A percentile compares a stretch with the other conserved stretches of the same genome.
These are phyloP conservation scores for Medakamo hakoo DNA, from an alignment of 139 green algal species.

Conservation along the genomic window DNA sequence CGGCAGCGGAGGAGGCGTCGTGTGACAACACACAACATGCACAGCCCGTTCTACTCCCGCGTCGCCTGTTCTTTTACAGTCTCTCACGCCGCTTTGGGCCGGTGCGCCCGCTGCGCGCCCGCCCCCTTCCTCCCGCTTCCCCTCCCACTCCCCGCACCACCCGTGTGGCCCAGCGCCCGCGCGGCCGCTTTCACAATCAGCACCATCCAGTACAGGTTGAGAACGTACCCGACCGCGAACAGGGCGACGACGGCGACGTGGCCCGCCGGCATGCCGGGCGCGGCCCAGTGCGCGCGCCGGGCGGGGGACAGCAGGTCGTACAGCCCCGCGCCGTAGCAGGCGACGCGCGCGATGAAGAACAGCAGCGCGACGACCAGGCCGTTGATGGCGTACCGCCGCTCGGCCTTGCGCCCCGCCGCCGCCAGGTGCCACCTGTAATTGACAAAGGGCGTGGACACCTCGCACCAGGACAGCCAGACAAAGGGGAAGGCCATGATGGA, in stretches of 20 bases:
- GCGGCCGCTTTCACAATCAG: neutral
- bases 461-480: slow-evolving; percentile 12
- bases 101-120: neutral
- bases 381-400: slow-evolving; percentile 7
- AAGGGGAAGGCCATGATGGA: slow-evolving; percentile 13
- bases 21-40: no score
- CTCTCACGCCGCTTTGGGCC: no score
- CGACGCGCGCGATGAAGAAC: slow-evolving; percentile 11
- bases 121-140: neutral
- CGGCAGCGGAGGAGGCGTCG: neutral
- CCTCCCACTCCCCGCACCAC: neutral
- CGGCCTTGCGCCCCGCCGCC: slow-evolving; percentile 5
- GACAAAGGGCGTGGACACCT: slow-evolving; percentile 13
- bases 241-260: neutral
- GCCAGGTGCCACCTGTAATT: slow-evolving; percentile 20
- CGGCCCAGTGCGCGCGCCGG: neutral
- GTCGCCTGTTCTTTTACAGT: no score
- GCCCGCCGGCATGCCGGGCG: neutral
- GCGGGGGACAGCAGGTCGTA: slow-evolving; percentile 2
- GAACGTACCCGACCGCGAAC: neutral
- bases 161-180: neutral
- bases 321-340: slow-evolving; percentile 9
- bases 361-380: slow-evolving; percentile 4
- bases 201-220: neutral
- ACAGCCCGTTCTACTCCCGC: no score